Evolutionary conservation across 345 rosid species (phyloP).

Genomic region (Salix purpurea): DNA sequence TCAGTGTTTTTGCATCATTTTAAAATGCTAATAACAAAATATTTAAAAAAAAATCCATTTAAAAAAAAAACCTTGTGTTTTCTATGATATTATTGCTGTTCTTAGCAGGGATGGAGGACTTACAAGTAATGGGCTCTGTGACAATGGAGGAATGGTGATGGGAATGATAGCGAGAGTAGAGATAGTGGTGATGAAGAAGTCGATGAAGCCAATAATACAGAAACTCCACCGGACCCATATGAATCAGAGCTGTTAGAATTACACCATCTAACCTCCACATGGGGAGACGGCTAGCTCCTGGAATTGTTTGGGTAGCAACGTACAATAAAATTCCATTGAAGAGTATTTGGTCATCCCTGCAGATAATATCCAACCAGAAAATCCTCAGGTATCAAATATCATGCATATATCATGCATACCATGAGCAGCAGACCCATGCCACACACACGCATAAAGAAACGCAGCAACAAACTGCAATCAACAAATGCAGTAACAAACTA

Average conservation of each 20-base stretch:
- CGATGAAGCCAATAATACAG: slow-evolving; percentile 78
- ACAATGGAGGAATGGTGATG: slow-evolving; percentile 84
- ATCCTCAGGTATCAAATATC: neutral
- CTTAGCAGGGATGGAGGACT: neutral
- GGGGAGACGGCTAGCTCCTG: slow-evolving; percentile 40
- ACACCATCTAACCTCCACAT: slow-evolving; percentile 60
- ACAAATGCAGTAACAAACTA: too few species aligned
- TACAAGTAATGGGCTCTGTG: slow-evolving; percentile 83
- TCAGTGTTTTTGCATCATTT: too few species aligned
- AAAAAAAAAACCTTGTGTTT: too few species aligned
- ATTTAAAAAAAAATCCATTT: too few species aligned
- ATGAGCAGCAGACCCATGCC: neutral
- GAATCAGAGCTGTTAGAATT: slow-evolving; percentile 41
- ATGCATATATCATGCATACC: too few species aligned
- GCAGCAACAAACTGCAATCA: too few species aligned
- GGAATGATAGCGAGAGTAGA: slow-evolving; percentile 88
- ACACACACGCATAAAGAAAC: too few species aligned
- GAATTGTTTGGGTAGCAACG: neutral
- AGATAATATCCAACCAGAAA: neutral
- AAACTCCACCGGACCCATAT: slow-evolving; percentile 75
- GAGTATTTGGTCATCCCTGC: slow-evolving; percentile 76
- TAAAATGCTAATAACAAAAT: too few species aligned
- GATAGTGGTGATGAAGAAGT: slow-evolving; percentile 74
- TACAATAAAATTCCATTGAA: slow-evolving; percentile 51
- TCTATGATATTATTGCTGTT: too few species aligned